A percentile compares a stretch with the other conserved stretches of the same genome.
These are phyloP conservation scores for Pelargonium nanum DNA, from an alignment of 345 rosid genomes.

Conservation along the genomic window DNA sequence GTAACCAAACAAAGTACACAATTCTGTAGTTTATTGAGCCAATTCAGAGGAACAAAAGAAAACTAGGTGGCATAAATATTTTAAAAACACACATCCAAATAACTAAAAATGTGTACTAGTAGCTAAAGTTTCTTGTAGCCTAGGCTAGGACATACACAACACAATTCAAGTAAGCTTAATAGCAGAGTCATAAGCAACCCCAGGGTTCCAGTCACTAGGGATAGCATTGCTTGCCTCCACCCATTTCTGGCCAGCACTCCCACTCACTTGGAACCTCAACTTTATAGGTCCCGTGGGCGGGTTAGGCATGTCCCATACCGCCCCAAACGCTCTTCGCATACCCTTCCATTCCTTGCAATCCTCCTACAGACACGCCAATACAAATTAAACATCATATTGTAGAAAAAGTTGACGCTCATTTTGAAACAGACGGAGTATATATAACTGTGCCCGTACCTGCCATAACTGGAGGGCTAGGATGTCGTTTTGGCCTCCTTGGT, in stretches of 20 bases:
- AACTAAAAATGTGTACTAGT: too few relatives aligned
- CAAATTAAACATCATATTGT: background rate
- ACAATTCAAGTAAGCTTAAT: slow-evolving; percentile 43
- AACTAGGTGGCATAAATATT: too few relatives aligned
- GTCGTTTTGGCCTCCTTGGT: slow-evolving; percentile 46
- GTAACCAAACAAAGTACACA: too few relatives aligned
- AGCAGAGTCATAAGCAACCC: slow-evolving; percentile 44
- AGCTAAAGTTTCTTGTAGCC: too few relatives aligned
- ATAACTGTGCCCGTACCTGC: slow-evolving; percentile 30
- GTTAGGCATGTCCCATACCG: slow-evolving; percentile 47
- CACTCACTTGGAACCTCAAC: slow-evolving; percentile 45
- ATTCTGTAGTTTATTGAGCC: too few relatives aligned
- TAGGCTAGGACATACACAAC: too few relatives aligned
- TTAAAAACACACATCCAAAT: too few relatives aligned
- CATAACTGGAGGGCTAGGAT: slow-evolving; percentile 50
- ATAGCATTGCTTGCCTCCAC: slow-evolving; percentile 37
- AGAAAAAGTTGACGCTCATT: background rate
- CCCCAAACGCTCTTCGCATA: slow-evolving; percentile 71
- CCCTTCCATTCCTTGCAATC: slow-evolving; percentile 49
- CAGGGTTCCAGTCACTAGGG: slow-evolving; percentile 56
- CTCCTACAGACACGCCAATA: slow-evolving; percentile 24
- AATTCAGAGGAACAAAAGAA: too few relatives aligned
- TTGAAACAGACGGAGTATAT: background rate
- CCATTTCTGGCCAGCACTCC: slow-evolving; percentile 42
- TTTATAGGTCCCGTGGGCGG: slow-evolving; percentile 47